These are phyloP conservation scores for Fusarium globosum DNA, from an alignment of 2,329 filamentous ascomycete genomes.

Conservation along the genomic window DNA sequence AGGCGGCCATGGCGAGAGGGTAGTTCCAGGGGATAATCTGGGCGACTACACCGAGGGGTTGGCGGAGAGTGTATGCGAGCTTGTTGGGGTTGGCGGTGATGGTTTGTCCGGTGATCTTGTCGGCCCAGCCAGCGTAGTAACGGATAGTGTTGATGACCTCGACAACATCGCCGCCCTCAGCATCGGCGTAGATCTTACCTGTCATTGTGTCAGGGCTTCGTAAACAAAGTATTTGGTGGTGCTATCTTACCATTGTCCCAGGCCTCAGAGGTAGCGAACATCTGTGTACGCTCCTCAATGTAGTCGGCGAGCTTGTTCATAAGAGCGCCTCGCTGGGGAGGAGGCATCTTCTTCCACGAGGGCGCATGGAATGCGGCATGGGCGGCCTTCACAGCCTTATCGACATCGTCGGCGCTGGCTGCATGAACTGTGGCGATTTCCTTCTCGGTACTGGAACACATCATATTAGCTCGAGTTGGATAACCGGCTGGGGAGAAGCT, in stretches of 20 bases:
- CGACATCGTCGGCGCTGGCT: conserved; percentile 45
- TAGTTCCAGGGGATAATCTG: conserved; percentile 92
- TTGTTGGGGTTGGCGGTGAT: conserved; percentile 78
- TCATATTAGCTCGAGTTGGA: neutral
- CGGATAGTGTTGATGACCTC: conserved; percentile 51
- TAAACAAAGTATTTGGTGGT: conserved; percentile 51
- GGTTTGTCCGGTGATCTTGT: conserved; percentile 86
- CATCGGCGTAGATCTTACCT: conserved; percentile 72
- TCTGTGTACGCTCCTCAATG: conserved; percentile 69
- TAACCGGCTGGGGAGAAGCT: no score
- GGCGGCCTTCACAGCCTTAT: conserved; percentile 56
- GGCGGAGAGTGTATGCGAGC: conserved; percentile 78
- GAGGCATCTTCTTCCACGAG: conserved; percentile 74
- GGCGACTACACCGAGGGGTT: conserved; percentile 74
- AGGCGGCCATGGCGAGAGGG: conserved; percentile 79
- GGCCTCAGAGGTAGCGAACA: conserved; percentile 67
- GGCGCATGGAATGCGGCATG: conserved; percentile 73
- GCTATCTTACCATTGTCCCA: conserved; percentile 66
- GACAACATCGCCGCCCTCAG: conserved; percentile 68
- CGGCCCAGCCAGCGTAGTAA: conserved; percentile 77
- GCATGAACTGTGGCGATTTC: conserved; percentile 46
- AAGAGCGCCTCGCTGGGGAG: conserved; percentile 72
- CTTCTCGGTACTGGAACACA: conserved; percentile 42
- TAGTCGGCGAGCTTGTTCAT: conserved; percentile 73
- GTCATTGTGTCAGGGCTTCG: neutral